A percentile compares a stretch with the other conserved stretches of the same genome.
Evolutionary conservation across 306 rosid genomes (phyloP).

Genomic region (Gynostemma pentaphyllum): DNA sequence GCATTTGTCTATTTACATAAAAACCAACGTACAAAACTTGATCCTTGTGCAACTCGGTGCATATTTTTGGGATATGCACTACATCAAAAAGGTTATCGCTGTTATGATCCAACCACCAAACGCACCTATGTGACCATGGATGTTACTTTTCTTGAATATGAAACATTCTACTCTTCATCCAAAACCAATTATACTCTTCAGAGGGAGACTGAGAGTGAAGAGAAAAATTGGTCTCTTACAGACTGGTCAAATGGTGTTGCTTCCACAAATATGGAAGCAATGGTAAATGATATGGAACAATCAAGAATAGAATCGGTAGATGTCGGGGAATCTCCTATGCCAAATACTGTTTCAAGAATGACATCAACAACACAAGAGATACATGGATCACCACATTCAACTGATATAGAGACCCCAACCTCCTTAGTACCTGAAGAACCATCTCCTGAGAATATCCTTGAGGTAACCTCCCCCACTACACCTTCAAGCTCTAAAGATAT

Average conservation of each 20-base stretch:
- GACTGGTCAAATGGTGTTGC: too few relatives aligned
- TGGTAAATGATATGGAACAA: neutral
- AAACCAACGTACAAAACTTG: too few relatives aligned
- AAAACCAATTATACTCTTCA: conserved; percentile 7
- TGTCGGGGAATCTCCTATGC: neutral
- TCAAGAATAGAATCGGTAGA: neutral
- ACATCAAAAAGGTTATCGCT: neutral
- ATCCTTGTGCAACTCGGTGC: neutral
- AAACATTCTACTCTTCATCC: neutral
- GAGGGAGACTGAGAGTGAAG: conserved; percentile 8
- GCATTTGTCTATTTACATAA: neutral
- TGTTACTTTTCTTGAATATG: neutral
- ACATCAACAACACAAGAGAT: neutral
- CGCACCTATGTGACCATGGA: too few relatives aligned
- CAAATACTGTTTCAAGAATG: too few relatives aligned
- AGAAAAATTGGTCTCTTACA: neutral
- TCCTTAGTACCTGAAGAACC: too few relatives aligned
- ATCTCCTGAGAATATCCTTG: neutral
- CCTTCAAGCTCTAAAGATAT: neutral
- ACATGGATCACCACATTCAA: neutral
- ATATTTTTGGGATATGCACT: too few relatives aligned
- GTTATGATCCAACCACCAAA: neutral
- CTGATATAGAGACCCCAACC: too few relatives aligned
- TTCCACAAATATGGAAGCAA: neutral
- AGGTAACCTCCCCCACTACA: too few relatives aligned